Evolutionary conservation across 2,329 filamentous ascomycete genomes (phyloP).

Genomic region (Aspergillus ochraceoroseus): DNA sequence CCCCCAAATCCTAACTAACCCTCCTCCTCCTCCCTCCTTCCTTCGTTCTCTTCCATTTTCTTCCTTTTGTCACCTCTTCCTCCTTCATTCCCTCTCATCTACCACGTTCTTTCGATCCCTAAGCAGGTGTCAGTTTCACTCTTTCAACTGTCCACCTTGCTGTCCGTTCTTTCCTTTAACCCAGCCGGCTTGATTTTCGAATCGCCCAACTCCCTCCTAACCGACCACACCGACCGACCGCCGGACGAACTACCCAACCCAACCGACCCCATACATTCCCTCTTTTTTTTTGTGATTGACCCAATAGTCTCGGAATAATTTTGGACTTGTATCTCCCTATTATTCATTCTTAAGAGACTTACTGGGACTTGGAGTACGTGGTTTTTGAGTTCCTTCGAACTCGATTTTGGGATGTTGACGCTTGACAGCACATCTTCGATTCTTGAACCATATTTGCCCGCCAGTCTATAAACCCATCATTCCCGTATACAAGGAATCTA

Average conservation of each 20-base stretch:
- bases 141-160: slow-evolving; percentile 56
- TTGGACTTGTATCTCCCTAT: slow-evolving; percentile 3
- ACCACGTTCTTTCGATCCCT: slow-evolving; percentile 26
- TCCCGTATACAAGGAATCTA: slow-evolving; percentile 6
- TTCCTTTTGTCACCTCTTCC: slow-evolving; percentile 19
- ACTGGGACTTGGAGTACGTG: slow-evolving; percentile 15
- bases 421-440: slow-evolving; percentile 12
- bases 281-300: slow-evolving; percentile 15
- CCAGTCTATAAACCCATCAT: slow-evolving; percentile 7
- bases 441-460: slow-evolving; percentile 12
- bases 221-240: slow-evolving; percentile 19
- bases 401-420: slow-evolving; percentile 4
- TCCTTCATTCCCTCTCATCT: slow-evolving; percentile 22
- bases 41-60: slow-evolving; percentile 15
- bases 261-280: slow-evolving; percentile 22
- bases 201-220: slow-evolving; percentile 10
- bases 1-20: slow-evolving; percentile 1
- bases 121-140: slow-evolving; percentile 58
- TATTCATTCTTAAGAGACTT: slow-evolving; percentile 2
- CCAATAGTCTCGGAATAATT: slow-evolving; percentile 5
- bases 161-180: slow-evolving; percentile 44
- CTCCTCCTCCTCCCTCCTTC: slow-evolving; percentile 9
- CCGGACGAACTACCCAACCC: slow-evolving; percentile 10
- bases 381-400: neutral
- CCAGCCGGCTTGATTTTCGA: no score